phyloP scores from a whole-genome alignment of 306 rosid species.

The Acacia confusa region DNA sequence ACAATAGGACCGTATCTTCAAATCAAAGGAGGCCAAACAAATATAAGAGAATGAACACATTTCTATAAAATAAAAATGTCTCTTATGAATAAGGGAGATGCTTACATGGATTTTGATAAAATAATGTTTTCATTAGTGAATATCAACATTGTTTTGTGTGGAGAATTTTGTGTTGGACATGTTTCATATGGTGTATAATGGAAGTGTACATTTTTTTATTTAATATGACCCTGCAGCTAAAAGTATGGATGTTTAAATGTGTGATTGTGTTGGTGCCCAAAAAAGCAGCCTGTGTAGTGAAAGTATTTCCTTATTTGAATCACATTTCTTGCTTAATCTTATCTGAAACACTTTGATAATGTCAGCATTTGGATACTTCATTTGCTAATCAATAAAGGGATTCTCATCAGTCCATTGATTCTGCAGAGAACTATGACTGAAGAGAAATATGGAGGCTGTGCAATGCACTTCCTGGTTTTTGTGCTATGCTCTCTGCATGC shows the following conservation, averaged over 20 bases:
- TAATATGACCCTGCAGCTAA: neutral
- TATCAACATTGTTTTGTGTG: neutral
- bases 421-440: constrained; percentile 43
- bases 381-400: constrained; percentile 35
- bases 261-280: constrained; percentile 7
- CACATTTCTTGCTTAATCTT: constrained; percentile 23
- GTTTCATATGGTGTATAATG: neutral
- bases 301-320: constrained; percentile 8
- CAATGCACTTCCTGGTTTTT: constrained; percentile 26
- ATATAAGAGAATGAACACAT: neutral
- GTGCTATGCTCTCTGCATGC: constrained; percentile 32
- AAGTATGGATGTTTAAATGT: neutral
- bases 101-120: neutral
- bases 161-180: neutral
- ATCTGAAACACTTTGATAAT: constrained; percentile 40
- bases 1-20: neutral
- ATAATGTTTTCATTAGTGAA: constrained; percentile 2
- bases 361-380: constrained; percentile 60
- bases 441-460: constrained; percentile 38
- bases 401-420: constrained; percentile 30
- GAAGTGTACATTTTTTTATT: neutral
- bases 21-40: neutral
- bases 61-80: neutral
- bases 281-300: neutral
- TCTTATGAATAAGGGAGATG: neutral